Conservation (phyloP, 495 filamentous ascomycete species). For the Hypoxylon rickii region DNA sequence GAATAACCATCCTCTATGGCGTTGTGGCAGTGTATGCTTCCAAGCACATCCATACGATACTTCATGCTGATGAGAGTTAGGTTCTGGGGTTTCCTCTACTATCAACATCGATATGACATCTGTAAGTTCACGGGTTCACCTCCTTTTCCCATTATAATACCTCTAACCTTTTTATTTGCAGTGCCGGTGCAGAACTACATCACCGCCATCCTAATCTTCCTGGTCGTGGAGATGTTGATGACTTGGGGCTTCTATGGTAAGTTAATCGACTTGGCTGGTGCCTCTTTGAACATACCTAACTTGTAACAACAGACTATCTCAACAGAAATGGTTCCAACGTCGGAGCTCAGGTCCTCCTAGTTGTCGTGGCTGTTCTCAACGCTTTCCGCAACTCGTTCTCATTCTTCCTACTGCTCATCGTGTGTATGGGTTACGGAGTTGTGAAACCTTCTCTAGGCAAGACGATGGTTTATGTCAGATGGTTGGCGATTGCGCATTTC, state of each 20-base stretch:
- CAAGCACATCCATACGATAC: constrained; percentile 1
- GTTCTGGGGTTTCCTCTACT: constrained; percentile 95
- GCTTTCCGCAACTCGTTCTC: constrained; percentile 95
- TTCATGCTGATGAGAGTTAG: constrained; percentile 27
- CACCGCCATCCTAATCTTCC: constrained; percentile 92
- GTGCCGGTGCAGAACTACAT: constrained; percentile 99
- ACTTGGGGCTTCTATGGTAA: constrained; percentile 94
- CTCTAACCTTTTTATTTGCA: constrained; percentile 49
- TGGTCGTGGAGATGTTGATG: constrained; percentile 94
- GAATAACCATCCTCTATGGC: constrained; percentile 90
- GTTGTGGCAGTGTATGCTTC: constrained; percentile 70
- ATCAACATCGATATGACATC: constrained; percentile 91
- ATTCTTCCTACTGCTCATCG: constrained; percentile 97
- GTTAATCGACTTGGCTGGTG: constrained; percentile 2
- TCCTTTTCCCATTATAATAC: neutral
- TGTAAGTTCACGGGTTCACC: constrained; percentile 56
- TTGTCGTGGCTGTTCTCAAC: constrained; percentile 88
- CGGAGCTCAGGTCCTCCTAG: constrained; percentile 82
- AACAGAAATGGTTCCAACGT: constrained; percentile 85
- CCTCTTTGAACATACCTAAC: constrained; percentile 16
- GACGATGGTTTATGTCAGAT: constrained; percentile 93
- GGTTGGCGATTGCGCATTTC: constrained; percentile 89
- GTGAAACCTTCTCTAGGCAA: constrained; percentile 92
- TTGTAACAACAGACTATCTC: constrained; percentile 71
- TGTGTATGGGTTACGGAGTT: constrained; percentile 99